Base-by-base conservation (phyloP, 75 land plant species). In the Azolla pinnata region DNA sequence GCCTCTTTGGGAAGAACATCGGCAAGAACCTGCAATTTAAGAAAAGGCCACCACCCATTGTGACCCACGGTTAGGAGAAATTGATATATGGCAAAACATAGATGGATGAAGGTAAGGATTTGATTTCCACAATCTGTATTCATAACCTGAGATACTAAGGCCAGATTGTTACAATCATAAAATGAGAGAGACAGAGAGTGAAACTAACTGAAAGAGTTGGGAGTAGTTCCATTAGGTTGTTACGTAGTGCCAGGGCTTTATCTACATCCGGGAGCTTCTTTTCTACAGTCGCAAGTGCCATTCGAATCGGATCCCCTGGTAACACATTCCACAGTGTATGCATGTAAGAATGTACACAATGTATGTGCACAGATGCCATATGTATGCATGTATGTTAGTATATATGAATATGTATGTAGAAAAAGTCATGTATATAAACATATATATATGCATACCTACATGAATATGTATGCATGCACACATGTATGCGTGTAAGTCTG, bases 241-340 rank as follows among this genome's bases (percentile, higher is more conserved):
- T 48, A 1, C 76, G 75, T 46, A 88, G 49, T 51, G 68, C 50
- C 34, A 76, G 67, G 35, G 71, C 56, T 60, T 51, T 62, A 50
- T 57, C 65, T 1, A 52, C 44, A 21, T 74, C 73, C 40, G 83
- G 70, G 62, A 76, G 76, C 29, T 44, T 63, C 12, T 59, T 70
- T 4, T 69, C 69, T 20, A 88, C 68, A 69, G 48, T 65, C 25
- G 73, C 95, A 76, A 67, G 73, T 18, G 95, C 95, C 90, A 92
- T 82, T 47, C 82, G 83, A 35, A 83, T 49, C 44, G 98, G 98
- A 57, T 92, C 90, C 35, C 88, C 88, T 84, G 69, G 20, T 9
- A 47, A 12, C 50, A 7, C 50, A 7, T 12, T 18, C 20, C 50
- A 9, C 10, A 47, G 10, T 9, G 18, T 18, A 7, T 12, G 20